Evolutionary conservation across 2,329 filamentous ascomycete species (phyloP), one percentile per base, ranked within the genome.

Genomic region (Talaromyces funiculosus): DNA sequence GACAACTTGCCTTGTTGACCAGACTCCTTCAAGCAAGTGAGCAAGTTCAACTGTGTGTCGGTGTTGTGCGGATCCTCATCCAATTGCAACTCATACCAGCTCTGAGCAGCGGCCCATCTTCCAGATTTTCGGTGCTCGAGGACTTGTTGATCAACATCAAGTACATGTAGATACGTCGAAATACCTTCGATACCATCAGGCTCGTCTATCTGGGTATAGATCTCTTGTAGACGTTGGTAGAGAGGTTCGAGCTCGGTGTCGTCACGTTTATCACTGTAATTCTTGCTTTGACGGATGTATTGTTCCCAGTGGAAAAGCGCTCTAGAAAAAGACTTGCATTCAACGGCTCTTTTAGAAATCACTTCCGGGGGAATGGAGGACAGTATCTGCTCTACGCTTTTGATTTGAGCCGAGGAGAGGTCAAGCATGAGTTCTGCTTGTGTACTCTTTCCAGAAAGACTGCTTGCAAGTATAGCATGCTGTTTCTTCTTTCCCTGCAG

Each of bases 141-240:
- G 33, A 97, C 89, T 71, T 97, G 92, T 71, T 97, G 93, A 62
- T 96, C 90, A 54, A 97, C 88, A 65, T 95, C 90, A n/a, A 97
- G 79, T 10, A 92, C 86, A 61, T 89, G 88, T 3, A 97, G 80
- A 71, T 94, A 89, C 20, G 91, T 86, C 1, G 93, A 96, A 63
- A 99, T 93, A 2, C 94, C 94, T 71, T 97, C 92, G 35, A 99
- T 87, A 1, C 93, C 92, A 73, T 99, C 94, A 0, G 94, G 95
- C 68, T 99, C 94, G 69, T 99, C 94, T 63, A 99, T 97, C 67
- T 97, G 90, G 1, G 91, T 90, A 73, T 99, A 99, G 18, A 99
- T 96, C 57, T 93, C 87, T 70, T 97, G 93, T 24, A 99, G 79
- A 63, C 87, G 85, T 66, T 91, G 85, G 62, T 95, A 84, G 3